Conservation (phyloP, 257 asterid species). For the Solanum appendiculatum region DNA sequence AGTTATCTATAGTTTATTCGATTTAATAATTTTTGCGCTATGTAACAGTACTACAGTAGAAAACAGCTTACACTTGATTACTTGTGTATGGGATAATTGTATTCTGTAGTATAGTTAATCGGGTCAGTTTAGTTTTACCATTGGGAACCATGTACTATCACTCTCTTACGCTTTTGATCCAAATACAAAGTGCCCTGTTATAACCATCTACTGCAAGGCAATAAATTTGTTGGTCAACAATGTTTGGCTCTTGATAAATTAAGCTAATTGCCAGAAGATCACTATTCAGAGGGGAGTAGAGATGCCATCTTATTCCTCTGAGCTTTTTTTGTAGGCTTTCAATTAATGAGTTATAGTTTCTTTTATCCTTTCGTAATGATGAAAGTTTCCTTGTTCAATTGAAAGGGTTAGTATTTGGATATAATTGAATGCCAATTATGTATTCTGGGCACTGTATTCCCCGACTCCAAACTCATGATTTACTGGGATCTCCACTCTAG, state of each 20-base stretch:
- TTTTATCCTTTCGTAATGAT: neutral
- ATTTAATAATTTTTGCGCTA: neutral
- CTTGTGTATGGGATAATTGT: neutral
- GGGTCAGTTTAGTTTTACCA: neutral
- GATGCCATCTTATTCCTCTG: neutral
- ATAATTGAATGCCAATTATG: neutral
- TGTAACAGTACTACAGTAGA: neutral
- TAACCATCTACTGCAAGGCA: neutral
- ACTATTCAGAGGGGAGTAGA: neutral
- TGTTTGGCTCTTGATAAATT: neutral
- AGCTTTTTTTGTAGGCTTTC: neutral
- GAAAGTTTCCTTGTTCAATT: neutral
- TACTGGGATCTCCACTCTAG: neutral
- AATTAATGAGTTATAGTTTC: neutral
- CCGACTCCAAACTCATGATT: neutral
- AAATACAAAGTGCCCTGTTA: neutral
- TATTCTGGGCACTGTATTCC: neutral
- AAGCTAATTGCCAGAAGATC: neutral
- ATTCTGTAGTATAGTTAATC: neutral
- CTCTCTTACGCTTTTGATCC: neutral
- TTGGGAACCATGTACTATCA: neutral
- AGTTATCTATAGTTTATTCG: neutral
- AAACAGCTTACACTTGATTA: neutral
- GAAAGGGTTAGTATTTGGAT: neutral
- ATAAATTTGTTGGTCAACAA: neutral